Conservation (phyloP, 2,329 filamentous ascomycete species). For the Xylaria sp. region DNA sequence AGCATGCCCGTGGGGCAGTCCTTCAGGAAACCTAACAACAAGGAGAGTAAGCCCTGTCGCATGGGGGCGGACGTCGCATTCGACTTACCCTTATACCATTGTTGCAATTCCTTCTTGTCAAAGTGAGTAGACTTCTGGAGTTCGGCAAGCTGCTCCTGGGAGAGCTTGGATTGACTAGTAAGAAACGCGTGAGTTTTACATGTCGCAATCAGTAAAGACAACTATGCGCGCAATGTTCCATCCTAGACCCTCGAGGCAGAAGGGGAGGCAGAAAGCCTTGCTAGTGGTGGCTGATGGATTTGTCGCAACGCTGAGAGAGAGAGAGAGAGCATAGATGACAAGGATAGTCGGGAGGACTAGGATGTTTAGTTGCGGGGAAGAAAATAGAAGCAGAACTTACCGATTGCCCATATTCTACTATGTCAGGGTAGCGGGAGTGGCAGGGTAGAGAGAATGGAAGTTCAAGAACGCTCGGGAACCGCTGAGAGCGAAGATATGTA, state of each 20-base stretch:
- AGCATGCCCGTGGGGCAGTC: constrained; percentile 97
- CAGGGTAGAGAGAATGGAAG: not conserved
- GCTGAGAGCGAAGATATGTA: constrained; percentile 8
- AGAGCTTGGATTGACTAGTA: constrained; percentile 94
- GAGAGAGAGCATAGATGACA: constrained; percentile 13
- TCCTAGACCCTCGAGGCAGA: not conserved
- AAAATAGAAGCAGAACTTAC: constrained; percentile 40
- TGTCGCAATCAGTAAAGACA: not conserved
- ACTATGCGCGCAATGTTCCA: constrained; percentile 8
- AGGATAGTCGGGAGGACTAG: constrained; percentile 21
- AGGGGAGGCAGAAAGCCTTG: not conserved
- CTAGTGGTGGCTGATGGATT: constrained; percentile 1
- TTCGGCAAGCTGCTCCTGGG: constrained; percentile 93
- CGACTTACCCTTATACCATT: constrained; percentile 97
- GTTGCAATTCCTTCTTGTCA: constrained; percentile 99
- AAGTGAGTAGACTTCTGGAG: constrained; percentile 98
- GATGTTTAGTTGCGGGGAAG: constrained; percentile 22
- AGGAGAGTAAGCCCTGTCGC: constrained; percentile 24
- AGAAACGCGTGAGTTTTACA: constrained; percentile 29
- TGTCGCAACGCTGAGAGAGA: constrained; percentile 18
- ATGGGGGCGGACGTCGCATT: not conserved
- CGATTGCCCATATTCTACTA: constrained; percentile 48
- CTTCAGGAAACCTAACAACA: constrained; percentile 85
- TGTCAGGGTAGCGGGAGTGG: constrained; percentile 20
- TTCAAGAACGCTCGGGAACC: constrained; percentile 8